Evolutionary conservation across 345 rosid species (phyloP).

Genomic region (Adansonia digitata): DNA sequence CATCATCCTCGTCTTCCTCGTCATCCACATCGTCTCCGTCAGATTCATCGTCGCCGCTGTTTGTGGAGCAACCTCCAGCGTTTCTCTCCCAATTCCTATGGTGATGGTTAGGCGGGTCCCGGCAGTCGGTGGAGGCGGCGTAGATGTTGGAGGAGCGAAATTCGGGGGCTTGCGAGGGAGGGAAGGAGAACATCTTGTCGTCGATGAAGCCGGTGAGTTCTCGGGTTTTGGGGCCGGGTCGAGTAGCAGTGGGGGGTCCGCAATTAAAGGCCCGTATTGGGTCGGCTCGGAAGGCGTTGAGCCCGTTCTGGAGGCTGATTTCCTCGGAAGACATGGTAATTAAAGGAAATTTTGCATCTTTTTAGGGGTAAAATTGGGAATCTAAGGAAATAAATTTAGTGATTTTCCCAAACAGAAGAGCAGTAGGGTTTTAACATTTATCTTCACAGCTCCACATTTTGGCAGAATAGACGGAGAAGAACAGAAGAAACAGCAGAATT

Average conservation of each 20-base stretch:
- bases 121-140: slow-evolving; percentile 6
- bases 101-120: slow-evolving; percentile 8
- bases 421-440: slow-evolving; percentile 12
- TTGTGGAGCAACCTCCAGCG: slow-evolving; percentile 18
- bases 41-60: slow-evolving; percentile 33
- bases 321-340: slow-evolving; percentile 45
- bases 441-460: neutral
- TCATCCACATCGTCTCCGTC: slow-evolving; percentile 48
- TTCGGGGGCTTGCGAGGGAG: slow-evolving; percentile 24
- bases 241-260: slow-evolving; percentile 20
- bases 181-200: slow-evolving; percentile 45
- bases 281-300: slow-evolving; percentile 56
- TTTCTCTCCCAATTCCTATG: slow-evolving; percentile 31
- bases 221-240: slow-evolving; percentile 39
- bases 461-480: neutral
- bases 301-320: slow-evolving; percentile 33
- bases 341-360: slow-evolving; percentile 7
- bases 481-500: neutral
- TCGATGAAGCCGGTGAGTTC: slow-evolving; percentile 52
- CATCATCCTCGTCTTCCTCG: slow-evolving; percentile 38
- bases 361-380: neutral
- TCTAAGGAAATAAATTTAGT: neutral
- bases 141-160: slow-evolving; percentile 26
- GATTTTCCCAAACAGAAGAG: neutral
- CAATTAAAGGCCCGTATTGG: slow-evolving; percentile 37